Evolutionary conservation across 805 yeast genomes (phyloP).

Genomic region (Candida loeiensis): DNA sequence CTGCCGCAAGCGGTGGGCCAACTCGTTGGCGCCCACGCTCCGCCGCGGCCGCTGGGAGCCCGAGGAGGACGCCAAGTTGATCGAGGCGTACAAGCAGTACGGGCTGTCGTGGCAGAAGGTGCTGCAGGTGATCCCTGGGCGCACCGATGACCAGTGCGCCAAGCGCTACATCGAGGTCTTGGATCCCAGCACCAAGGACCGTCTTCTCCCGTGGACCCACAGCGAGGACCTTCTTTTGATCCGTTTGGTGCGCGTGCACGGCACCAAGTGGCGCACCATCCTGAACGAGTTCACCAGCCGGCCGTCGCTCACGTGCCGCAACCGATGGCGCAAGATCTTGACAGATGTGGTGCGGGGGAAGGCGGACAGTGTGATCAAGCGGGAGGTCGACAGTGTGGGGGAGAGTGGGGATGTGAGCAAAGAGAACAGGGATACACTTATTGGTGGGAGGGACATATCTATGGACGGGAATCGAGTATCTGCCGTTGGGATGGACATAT

Average conservation of each 20-base stretch:
- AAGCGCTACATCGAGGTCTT: constrained; percentile 85
- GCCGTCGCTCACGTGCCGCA: constrained; percentile 86
- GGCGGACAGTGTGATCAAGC: constrained; percentile 52
- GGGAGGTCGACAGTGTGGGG: constrained; percentile 56
- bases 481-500: too few relatives aligned
- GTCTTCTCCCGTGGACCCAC: constrained; percentile 74
- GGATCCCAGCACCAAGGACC: constrained; percentile 73
- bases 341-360: constrained; percentile 69
- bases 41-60: constrained; percentile 85
- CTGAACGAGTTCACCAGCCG: constrained; percentile 69
- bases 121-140: constrained; percentile 68
- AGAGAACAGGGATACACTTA: constrained; percentile 2
- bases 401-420: constrained; percentile 7
- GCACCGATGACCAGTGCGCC: constrained; percentile 95
- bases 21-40: constrained; percentile 77
- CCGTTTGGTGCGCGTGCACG: constrained; percentile 63
- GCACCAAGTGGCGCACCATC: constrained; percentile 87
- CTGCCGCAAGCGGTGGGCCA: constrained; percentile 83
- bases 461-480: too few relatives aligned
- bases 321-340: constrained; percentile 86
- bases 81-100: constrained; percentile 58
- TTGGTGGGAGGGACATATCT: too few relatives aligned
- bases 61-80: constrained; percentile 67
- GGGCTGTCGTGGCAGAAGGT: constrained; percentile 90
- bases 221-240: constrained; percentile 74